Conservation (phyloP, 2,329 filamentous ascomycete genomes). For the Monosporascus sp. region DNA sequence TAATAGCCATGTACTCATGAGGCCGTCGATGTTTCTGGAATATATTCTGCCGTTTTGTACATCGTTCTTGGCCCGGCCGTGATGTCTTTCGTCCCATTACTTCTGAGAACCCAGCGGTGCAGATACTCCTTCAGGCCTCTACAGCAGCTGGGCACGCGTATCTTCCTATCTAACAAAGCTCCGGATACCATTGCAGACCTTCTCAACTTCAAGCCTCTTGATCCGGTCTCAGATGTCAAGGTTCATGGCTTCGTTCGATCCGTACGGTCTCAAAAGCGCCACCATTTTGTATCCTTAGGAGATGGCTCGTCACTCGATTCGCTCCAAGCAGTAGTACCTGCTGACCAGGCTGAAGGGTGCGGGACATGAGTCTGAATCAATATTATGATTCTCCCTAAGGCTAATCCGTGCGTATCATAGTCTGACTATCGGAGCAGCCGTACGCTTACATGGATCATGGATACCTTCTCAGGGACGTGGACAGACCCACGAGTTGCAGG, state of each 20-base stretch:
- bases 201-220: conserved; percentile 44
- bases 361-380: conserved; percentile 16
- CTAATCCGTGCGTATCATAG: conserved; percentile 41
- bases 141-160: conserved; percentile 9
- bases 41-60: neutral
- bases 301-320: conserved; percentile 80
- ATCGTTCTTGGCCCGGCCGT: neutral
- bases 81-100: conserved; percentile 13
- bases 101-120: conserved; percentile 16
- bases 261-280: conserved; percentile 77
- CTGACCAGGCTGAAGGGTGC: conserved; percentile 69
- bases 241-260: conserved; percentile 79
- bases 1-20: neutral
- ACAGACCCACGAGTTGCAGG: conserved; percentile 78
- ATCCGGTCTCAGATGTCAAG: conserved; percentile 43
- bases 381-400: conserved; percentile 8
- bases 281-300: conserved; percentile 77
- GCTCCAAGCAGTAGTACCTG: conserved; percentile 75
- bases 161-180: conserved; percentile 22
- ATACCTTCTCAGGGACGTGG: conserved; percentile 60
- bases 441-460: conserved; percentile 76
- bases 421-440: conserved; percentile 74
- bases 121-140: conserved; percentile 9
- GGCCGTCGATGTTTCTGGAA: neutral
- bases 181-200: conserved; percentile 49